Conservation (phyloP, 2,329 filamentous ascomycete genomes). For the Colletotrichum magnum region DNA sequence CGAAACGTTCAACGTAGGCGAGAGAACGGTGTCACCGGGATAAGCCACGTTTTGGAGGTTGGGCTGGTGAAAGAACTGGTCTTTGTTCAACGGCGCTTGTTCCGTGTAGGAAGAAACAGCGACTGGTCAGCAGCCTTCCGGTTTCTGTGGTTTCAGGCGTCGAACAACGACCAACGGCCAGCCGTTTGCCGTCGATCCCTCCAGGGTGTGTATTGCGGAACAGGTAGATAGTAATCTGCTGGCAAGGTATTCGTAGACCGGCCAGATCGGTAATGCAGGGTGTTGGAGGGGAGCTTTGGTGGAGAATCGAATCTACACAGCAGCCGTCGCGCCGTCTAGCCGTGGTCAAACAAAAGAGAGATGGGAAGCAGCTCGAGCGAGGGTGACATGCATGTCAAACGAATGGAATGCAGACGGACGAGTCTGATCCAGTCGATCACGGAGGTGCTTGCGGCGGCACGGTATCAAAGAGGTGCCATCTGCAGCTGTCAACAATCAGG, state of each 20-base stretch:
- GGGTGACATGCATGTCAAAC: slow-evolving; percentile 25
- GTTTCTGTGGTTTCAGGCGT: slow-evolving; percentile 21
- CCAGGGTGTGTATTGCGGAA: neutral
- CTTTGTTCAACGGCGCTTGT: slow-evolving; percentile 13
- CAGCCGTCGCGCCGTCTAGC: too few species aligned
- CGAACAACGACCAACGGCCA: neutral
- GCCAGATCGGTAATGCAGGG: neutral
- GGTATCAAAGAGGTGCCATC: slow-evolving; percentile 14
- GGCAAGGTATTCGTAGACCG: neutral
- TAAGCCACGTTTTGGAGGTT: slow-evolving; percentile 17
- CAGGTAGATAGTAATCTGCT: neutral
- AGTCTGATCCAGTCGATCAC: slow-evolving; percentile 30
- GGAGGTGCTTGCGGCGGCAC: slow-evolving; percentile 8
- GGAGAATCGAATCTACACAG: too few species aligned
- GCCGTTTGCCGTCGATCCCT: neutral
- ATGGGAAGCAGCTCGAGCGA: neutral
- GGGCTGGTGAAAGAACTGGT: slow-evolving; percentile 3
- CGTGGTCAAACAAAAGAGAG: too few species aligned
- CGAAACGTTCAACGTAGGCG: neutral
- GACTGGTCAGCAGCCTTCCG: slow-evolving; percentile 1
- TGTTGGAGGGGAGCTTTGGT: too few species aligned
- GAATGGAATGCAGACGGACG: slow-evolving; percentile 17
- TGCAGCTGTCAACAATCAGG: slow-evolving; percentile 14
- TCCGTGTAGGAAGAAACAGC: slow-evolving; percentile 1
- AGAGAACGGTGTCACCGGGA: slow-evolving; percentile 9